A percentile compares a stretch with the other conserved stretches of the same genome.
Evolutionary conservation across 2,329 filamentous ascomycete species (phyloP).

Genomic region (Epichloe baconii): DNA sequence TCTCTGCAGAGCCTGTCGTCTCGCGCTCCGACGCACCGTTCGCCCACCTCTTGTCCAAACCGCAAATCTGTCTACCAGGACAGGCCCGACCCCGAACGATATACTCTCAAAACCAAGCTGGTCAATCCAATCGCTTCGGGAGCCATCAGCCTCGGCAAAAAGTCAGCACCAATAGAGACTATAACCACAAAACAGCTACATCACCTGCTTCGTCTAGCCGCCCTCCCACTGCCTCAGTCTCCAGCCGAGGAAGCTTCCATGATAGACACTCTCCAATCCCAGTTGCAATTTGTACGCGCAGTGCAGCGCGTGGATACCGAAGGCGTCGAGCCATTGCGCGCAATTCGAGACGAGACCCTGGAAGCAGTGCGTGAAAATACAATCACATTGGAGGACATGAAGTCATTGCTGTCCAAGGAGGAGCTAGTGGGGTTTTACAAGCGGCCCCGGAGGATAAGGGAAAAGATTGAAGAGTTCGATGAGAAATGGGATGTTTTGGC

Average conservation of each 20-base stretch:
- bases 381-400: constrained; percentile 44
- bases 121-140: constrained; percentile 61
- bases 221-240: constrained; percentile 59
- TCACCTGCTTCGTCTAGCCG: constrained; percentile 80
- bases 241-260: constrained; percentile 53
- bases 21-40: constrained; percentile 13
- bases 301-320: constrained; percentile 69
- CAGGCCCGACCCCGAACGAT: constrained; percentile 15
- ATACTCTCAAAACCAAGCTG: constrained; percentile 62
- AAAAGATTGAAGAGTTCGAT: constrained; percentile 24
- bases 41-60: constrained; percentile 2
- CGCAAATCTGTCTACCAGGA: constrained; percentile 6
- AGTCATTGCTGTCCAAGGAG: constrained; percentile 45
- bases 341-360: constrained; percentile 68
- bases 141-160: not conserved
- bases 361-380: constrained; percentile 46
- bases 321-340: constrained; percentile 58
- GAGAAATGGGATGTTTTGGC: constrained; percentile 61
- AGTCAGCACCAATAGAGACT: constrained; percentile 17
- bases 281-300: constrained; percentile 81
- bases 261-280: constrained; percentile 62
- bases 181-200: constrained; percentile 58
- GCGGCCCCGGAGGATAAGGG: constrained; percentile 27
- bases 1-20: constrained; percentile 19
- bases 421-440: constrained; percentile 42